These are phyloP conservation scores for Trichoderma pleuroti DNA, from an alignment of 2,329 filamentous ascomycete genomes.

Conservation along the genomic window DNA sequence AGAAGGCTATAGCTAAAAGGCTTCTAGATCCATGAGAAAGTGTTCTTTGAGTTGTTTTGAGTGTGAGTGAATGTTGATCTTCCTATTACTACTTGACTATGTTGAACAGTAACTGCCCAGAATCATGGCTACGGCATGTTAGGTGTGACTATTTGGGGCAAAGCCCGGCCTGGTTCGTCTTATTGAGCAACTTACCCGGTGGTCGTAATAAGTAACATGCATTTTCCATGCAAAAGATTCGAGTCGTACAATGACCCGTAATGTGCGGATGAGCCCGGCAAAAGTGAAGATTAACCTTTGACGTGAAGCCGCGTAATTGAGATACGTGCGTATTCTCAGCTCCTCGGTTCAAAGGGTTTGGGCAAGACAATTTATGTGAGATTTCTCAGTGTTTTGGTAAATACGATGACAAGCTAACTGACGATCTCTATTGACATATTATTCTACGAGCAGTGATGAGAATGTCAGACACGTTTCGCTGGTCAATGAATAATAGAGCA, in stretches of 20 bases:
- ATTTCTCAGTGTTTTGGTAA: background rate
- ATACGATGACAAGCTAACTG: background rate
- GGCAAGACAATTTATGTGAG: background rate
- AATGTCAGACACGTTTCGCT: background rate
- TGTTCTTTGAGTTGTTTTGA: background rate
- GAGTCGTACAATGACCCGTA: background rate
- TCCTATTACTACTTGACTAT: too few relatives aligned
- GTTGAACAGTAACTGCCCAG: too few relatives aligned
- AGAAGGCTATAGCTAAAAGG: background rate
- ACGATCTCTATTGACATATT: background rate
- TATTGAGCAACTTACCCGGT: background rate
- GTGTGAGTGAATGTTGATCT: too few relatives aligned
- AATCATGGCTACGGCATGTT: background rate
- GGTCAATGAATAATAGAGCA: background rate
- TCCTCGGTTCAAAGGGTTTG: background rate
- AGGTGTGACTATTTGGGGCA: background rate
- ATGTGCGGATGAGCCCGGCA: background rate
- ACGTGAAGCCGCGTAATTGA: background rate
- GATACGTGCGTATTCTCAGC: background rate
- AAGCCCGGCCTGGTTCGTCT: background rate
- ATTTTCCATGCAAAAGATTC: background rate
- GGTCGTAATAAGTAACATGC: background rate
- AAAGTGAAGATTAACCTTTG: background rate
- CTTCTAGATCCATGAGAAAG: background rate
- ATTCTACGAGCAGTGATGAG: background rate